These are phyloP conservation scores for Torulaspora quercuum DNA, from an alignment of 805 yeast species.

Conservation along the genomic window DNA sequence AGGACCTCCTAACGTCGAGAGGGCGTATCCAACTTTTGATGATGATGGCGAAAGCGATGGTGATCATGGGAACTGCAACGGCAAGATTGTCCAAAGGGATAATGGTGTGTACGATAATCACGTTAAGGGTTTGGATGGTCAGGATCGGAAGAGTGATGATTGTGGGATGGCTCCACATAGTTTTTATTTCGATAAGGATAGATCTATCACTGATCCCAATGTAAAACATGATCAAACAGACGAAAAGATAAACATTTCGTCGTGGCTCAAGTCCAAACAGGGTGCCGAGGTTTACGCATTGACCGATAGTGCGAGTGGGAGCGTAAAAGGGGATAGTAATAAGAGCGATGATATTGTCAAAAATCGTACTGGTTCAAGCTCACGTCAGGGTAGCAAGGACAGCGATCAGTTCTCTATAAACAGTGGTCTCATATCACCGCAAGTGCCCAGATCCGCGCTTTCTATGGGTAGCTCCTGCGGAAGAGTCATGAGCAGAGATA, in stretches of 20 bases:
- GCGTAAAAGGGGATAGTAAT: constrained; percentile 8
- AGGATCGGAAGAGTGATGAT: constrained; percentile 5
- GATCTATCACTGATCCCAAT: constrained; percentile 27
- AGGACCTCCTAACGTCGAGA: constrained; percentile 14
- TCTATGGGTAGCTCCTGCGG: constrained; percentile 16
- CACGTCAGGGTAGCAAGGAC: background rate
- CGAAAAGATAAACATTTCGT: constrained; percentile 25
- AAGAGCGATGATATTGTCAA: constrained; percentile 1
- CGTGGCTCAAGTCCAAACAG: constrained; percentile 27
- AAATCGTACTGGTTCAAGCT: background rate
- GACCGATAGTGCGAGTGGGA: constrained; percentile 11
- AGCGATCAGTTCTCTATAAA: constrained; percentile 7
- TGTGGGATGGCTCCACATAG: constrained; percentile 25
- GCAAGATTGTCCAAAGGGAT: background rate
- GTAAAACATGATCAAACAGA: constrained; percentile 19
- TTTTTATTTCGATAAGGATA: constrained; percentile 26
- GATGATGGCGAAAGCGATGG: constrained; percentile 4
- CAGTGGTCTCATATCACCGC: constrained; percentile 16
- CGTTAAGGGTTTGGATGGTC: background rate
- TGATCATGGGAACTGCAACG: constrained; percentile 1
- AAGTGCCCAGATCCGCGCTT: constrained; percentile 18
- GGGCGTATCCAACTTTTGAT: constrained; percentile 1
- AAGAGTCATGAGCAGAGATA: constrained; percentile 7
- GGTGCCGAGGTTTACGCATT: constrained; percentile 29
- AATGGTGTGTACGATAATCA: background rate